Percentiles rank a stretch among this genome's conserved stretches.
Evolutionary conservation across 2,329 filamentous ascomycete genomes (phyloP).

Genomic region (Aspergillus piperis): DNA sequence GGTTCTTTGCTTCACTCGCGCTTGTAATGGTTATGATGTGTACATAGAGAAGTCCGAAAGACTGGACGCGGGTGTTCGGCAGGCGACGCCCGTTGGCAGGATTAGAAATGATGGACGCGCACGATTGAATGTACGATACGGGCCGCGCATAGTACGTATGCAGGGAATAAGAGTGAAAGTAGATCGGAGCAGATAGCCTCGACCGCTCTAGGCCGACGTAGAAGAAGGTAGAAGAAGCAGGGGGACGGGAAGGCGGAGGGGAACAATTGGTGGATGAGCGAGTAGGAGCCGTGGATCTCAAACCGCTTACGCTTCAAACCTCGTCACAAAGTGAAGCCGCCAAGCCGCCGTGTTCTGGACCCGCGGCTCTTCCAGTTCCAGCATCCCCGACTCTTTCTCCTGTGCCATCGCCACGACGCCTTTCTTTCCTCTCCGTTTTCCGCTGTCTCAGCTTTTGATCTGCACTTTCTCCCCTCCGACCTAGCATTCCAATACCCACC

Average conservation of each 20-base stretch:
- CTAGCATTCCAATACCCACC: background rate
- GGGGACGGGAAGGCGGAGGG: background rate
- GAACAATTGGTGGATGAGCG: background rate
- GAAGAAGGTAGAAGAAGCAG: background rate
- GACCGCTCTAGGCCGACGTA: background rate
- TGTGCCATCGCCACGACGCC: constrained; percentile 9
- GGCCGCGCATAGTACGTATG: too few relatives aligned
- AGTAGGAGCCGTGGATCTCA: constrained; percentile 2
- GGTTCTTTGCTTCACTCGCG: background rate
- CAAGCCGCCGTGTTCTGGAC: constrained; percentile 26
- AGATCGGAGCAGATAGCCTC: background rate
- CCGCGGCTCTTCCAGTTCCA: constrained; percentile 24
- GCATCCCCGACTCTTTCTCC: constrained; percentile 17
- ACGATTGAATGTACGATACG: constrained; percentile 9
- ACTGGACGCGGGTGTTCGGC: too few relatives aligned
- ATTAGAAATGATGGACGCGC: background rate
- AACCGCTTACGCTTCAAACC: background rate
- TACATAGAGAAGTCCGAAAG: constrained; percentile 16
- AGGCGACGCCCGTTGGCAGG: too few relatives aligned
- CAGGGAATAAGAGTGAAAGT: too few relatives aligned
- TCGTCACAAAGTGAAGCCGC: constrained; percentile 8
- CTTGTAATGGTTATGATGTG: constrained; percentile 10
- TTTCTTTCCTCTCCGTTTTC: background rate
- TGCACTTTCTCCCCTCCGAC: background rate
- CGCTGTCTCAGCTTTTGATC: background rate